Conservation (phyloP, 108 stramenopile genomes). For the Skeletonema tropicum region DNA sequence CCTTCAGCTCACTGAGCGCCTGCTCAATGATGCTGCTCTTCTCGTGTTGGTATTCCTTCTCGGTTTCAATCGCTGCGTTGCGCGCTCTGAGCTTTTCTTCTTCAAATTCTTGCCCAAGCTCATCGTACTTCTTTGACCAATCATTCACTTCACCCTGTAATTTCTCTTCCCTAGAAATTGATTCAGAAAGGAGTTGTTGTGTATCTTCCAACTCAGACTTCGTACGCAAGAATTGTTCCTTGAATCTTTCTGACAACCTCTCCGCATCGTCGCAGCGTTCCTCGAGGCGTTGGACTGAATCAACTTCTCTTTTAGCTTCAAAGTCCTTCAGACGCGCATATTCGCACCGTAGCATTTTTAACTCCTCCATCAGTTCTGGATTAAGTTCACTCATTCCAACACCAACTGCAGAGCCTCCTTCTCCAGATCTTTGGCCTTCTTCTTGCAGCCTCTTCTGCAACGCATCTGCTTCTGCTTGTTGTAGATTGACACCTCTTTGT, state of each 20-base stretch:
- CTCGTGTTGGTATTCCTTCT: slow-evolving; percentile 26
- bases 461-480: slow-evolving; percentile 65
- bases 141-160: slow-evolving; percentile 31
- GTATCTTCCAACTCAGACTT: slow-evolving; percentile 68
- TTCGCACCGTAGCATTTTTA: slow-evolving; percentile 76
- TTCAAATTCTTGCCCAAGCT: slow-evolving; percentile 43
- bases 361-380: slow-evolving; percentile 74
- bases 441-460: slow-evolving; percentile 56
- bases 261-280: slow-evolving; percentile 67
- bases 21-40: slow-evolving; percentile 45
- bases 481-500: slow-evolving; percentile 42
- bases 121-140: slow-evolving; percentile 10
- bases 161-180: slow-evolving; percentile 28
- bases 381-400: slow-evolving; percentile 86
- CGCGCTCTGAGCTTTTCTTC: slow-evolving; percentile 40
- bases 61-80: slow-evolving; percentile 49
- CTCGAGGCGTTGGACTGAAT: slow-evolving; percentile 73
- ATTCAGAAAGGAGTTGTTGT: slow-evolving; percentile 36
- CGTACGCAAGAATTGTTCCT: slow-evolving; percentile 67
- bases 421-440: slow-evolving; percentile 36
- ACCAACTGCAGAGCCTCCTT: slow-evolving; percentile 53
- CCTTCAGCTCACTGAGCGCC: slow-evolving; percentile 37
- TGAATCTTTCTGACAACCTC: slow-evolving; percentile 66
- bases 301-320: slow-evolving; percentile 73
- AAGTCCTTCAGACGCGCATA: slow-evolving; percentile 76